These are phyloP conservation scores for Trichoderma virens DNA, from an alignment of 495 filamentous ascomycete species.

Conservation along the genomic window DNA sequence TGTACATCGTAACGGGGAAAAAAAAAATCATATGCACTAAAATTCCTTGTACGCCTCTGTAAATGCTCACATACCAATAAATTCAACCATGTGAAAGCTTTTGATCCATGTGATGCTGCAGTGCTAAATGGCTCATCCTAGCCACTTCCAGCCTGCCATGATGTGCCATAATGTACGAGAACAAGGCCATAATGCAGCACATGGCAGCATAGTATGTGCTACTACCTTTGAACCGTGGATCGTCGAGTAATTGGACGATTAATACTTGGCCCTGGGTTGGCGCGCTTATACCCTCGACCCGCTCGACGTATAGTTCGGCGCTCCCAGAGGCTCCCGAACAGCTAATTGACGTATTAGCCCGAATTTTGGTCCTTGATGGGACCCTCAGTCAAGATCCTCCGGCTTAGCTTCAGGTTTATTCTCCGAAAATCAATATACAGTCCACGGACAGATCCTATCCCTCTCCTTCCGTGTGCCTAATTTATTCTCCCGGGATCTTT, in stretches of 20 bases:
- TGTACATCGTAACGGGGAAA: too few relatives aligned
- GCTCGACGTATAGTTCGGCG: neutral
- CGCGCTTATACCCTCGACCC: slow-evolving; percentile 1
- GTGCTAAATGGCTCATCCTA: neutral
- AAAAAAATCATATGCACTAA: too few relatives aligned
- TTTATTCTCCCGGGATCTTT: neutral
- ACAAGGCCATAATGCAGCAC: too few relatives aligned
- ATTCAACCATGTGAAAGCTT: too few relatives aligned
- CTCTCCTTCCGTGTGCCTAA: neutral
- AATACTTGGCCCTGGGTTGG: neutral
- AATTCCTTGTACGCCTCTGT: too few relatives aligned
- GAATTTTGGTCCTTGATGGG: neutral
- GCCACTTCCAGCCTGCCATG: neutral
- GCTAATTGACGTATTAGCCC: neutral
- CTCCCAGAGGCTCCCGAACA: neutral
- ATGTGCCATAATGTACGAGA: too few relatives aligned
- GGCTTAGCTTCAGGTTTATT: neutral
- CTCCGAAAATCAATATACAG: neutral
- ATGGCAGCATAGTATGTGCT: too few relatives aligned
- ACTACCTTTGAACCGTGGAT: too few relatives aligned
- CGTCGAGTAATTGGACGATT: too few relatives aligned
- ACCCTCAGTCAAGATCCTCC: neutral
- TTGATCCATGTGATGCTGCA: neutral
- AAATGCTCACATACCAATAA: too few relatives aligned
- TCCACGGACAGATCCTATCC: neutral